Evolutionary conservation across 2,329 filamentous ascomycete species (phyloP).

Genomic region (Sphaerostilbella broomeana): DNA sequence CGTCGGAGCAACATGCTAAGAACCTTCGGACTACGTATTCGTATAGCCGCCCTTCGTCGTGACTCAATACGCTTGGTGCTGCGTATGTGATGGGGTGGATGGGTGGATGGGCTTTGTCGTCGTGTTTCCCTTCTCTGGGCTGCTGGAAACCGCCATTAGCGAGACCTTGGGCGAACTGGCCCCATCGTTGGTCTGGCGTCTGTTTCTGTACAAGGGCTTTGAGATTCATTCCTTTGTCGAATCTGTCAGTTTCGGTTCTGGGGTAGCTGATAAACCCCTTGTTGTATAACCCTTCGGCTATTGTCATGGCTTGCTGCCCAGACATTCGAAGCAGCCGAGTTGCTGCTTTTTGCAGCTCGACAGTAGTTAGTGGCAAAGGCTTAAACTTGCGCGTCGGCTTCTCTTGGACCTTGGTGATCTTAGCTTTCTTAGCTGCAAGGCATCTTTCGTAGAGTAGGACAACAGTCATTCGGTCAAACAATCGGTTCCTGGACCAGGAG

Average conservation of each 20-base stretch:
- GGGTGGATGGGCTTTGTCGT: slow-evolving; percentile 94
- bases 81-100: slow-evolving; percentile 94
- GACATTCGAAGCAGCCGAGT: slow-evolving; percentile 85
- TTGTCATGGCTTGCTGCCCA: slow-evolving; percentile 81
- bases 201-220: slow-evolving; percentile 77
- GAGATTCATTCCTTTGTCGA: slow-evolving; percentile 84
- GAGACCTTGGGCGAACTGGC: slow-evolving; percentile 68
- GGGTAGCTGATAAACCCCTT: slow-evolving; percentile 97
- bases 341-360: slow-evolving; percentile 94
- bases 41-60: slow-evolving; percentile 72
- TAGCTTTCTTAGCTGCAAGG: slow-evolving; percentile 66
- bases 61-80: slow-evolving; percentile 53
- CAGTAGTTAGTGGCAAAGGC: slow-evolving; percentile 86
- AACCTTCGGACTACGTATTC: slow-evolving; percentile 91
- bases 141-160: slow-evolving; percentile 70
- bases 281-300: slow-evolving; percentile 83
- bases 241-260: slow-evolving; percentile 93
- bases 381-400: slow-evolving; percentile 94
- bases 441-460: slow-evolving; percentile 82
- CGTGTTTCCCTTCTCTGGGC: slow-evolving; percentile 76
- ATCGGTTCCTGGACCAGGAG: slow-evolving; percentile 69
- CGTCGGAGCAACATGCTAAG: slow-evolving; percentile 90
- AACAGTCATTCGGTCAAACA: slow-evolving; percentile 82
- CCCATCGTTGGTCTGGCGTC: slow-evolving; percentile 69
- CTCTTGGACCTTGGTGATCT: slow-evolving; percentile 77